Evolutionary conservation across 768 basidiomycete species (phyloP), one percentile per base, ranked within the genome.

Genomic region (Leucosporidium creatinivorum): DNA sequence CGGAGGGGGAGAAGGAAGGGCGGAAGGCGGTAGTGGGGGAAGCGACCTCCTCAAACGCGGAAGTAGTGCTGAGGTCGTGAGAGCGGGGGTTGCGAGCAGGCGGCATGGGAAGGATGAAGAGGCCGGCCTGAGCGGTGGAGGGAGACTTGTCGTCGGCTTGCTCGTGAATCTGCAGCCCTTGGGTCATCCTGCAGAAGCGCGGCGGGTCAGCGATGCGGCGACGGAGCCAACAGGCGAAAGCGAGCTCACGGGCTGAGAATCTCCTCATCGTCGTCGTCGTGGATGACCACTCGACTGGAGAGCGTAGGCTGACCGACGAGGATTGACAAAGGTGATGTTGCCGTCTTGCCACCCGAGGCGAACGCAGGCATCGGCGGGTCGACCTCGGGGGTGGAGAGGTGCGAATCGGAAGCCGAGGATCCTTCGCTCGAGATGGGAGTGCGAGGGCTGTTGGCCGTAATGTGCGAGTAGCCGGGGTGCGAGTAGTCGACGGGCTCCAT

Each of bases 301-400:
- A 59, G 13, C 63, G 63, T 3, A 61, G 10, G 55, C 55, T 57
- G 30, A 51, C 56, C 28, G 57, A 5, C 2, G 52, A 58, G 13
- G 9, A 44, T 33, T 5, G 70, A 62, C 25, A 60, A 47, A 17
- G 70, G 66, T 17, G 57, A 31, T 5, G 31, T 6, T 8, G 57
- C 8, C 23, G 23, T 13, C 33, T 36, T 58, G 44, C 15, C 28
- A 62, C 62, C 62, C 33, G 62, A 61, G 8, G 67, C 47, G 10
- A 68, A 65, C 28, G 67, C 66, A 18, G 23, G 23, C 44, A 63
- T 49, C 31, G 70, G 58, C 8, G 57, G 55, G 44, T 65, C 49
- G 17, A 66, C 39, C 23, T 72, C 65, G 12, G 64, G 67, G n/a
- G 67, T 67, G n/a, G 67, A 66, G 6, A 68, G 54, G 50, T 68